A percentile compares a stretch with the other conserved stretches of the same genome.
Evolutionary conservation across 495 filamentous ascomycete genomes (phyloP).

Genomic region (Platismatia glauca): DNA sequence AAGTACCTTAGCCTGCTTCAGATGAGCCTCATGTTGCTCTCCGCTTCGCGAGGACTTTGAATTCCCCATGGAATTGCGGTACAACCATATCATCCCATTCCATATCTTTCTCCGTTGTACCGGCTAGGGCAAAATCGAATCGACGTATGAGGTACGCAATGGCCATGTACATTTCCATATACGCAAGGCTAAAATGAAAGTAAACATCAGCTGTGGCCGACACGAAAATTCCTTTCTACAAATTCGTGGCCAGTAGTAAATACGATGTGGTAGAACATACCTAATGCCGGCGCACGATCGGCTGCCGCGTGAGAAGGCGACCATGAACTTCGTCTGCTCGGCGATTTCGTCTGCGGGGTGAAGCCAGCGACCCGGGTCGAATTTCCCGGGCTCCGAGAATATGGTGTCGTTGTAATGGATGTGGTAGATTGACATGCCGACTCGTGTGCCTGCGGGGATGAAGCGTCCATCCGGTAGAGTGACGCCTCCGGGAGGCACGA

Average conservation of each 20-base stretch:
- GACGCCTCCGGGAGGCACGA: background rate
- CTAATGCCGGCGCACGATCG: background rate
- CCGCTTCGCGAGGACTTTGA: too few relatives aligned
- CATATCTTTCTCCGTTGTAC: background rate
- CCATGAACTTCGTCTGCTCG: background rate
- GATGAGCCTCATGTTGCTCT: too few relatives aligned
- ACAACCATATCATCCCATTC: background rate
- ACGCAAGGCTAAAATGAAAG: background rate
- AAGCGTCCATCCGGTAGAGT: slow-evolving; percentile 6
- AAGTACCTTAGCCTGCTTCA: too few relatives aligned
- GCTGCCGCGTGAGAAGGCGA: background rate
- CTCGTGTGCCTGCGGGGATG: background rate
- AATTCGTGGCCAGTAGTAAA: background rate
- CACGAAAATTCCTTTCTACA: too few relatives aligned
- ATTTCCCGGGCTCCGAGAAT: background rate
- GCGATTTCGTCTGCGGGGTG: background rate
- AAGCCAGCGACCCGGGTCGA: background rate
- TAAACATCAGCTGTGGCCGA: too few relatives aligned
- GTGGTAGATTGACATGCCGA: background rate
- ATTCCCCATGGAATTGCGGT: background rate
- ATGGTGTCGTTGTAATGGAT: background rate
- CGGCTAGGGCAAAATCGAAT: background rate
- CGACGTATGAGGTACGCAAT: background rate
- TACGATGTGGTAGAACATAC: background rate
- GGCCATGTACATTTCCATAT: slow-evolving; percentile 1